Base-by-base conservation (phyloP, 2,329 filamentous ascomycete species). In the Plectosphaerella plurivora region DNA sequence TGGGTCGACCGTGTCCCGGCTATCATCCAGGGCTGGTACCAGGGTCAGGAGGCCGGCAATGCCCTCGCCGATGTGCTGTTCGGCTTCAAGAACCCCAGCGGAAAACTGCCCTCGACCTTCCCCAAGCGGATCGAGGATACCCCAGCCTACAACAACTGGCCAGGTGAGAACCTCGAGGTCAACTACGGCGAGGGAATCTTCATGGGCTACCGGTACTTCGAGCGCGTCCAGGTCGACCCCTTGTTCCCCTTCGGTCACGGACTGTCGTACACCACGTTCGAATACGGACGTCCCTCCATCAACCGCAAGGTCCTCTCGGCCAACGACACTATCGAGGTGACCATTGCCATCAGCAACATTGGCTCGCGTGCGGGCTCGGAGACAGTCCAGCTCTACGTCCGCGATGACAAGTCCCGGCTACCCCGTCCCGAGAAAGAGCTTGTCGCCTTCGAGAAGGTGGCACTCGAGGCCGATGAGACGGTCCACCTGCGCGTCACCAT, bases 231-330 rank as follows among this genome's bases (percentile, higher is more conserved):
- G 24, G 76, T 85, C 48, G 69, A 75, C 5, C 83, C 84, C 0
- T 73, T 87, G 0, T 91, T 89, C 68, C 76, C 85, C 25, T 91
- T 91, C 58, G 88, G 88, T 11, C 86, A 89, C 63, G 87, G 88
- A 2, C 75, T 91, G 8, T 87, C 84, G 0, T 91, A 91, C 66
- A 89, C 87, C 0, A 78, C 71, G 0, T 91, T 91, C 63, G 74
- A 78, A 46, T 86, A 88, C 61, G 82, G 82, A 14, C 70, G 74
- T 1, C 77, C 83, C 0, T 75, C 75, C 4, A 73, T 86, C 50
- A 75, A 69, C 59, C 61, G 65, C 2, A 65, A 66, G 50, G 64
- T 71, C 2, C 63, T 80, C 51, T 59, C 67, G 37, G 60, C 73
- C 42, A 58, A 72, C 52, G 68, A 60, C 47, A 68, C 62, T 1